Evolutionary conservation across 2,329 filamentous ascomycete genomes (phyloP).

Genomic region (Podosphaera fusca): DNA sequence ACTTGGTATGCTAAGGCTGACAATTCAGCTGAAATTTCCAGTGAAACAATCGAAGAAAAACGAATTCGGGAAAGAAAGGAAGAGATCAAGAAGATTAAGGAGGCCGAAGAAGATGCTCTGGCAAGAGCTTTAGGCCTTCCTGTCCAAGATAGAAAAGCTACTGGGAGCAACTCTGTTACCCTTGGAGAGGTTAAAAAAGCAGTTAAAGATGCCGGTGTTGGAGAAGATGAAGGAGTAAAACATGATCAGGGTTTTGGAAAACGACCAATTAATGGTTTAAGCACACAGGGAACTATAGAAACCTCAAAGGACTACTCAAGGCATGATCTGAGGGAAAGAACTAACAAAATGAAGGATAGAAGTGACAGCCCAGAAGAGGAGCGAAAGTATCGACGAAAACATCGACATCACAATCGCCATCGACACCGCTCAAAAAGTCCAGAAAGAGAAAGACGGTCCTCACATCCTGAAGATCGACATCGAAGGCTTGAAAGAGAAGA

Average conservation of each 20-base stretch:
- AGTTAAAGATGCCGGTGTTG: constrained; percentile 23
- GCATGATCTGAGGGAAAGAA: constrained; percentile 4
- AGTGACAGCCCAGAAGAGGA: constrained; percentile 13
- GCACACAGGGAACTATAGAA: constrained; percentile 4
- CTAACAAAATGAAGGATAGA: constrained; percentile 7
- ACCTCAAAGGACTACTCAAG: background rate
- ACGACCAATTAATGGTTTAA: constrained; percentile 12
- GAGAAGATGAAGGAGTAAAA: constrained; percentile 16
- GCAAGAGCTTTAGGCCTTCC: constrained; percentile 63
- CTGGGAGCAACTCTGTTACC: constrained; percentile 47
- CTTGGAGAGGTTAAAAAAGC: constrained; percentile 33
- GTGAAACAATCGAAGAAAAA: constrained; percentile 34
- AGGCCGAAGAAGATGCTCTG: constrained; percentile 83
- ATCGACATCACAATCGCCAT: constrained; percentile 4
- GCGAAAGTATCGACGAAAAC: constrained; percentile 11
- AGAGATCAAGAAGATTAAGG: constrained; percentile 63
- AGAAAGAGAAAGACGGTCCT: constrained; percentile 10
- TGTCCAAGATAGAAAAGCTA: constrained; percentile 29
- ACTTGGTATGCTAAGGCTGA: constrained; percentile 39
- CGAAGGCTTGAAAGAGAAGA: constrained; percentile 8
- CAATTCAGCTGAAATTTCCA: constrained; percentile 24
- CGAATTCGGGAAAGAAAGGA: constrained; percentile 41
- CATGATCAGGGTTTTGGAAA: constrained; percentile 14
- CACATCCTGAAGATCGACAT: constrained; percentile 11
- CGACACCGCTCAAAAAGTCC: constrained; percentile 13